Evolutionary conservation across 495 filamentous ascomycete species (phyloP).

Genomic region (Penicillium psychrofluorescens): DNA sequence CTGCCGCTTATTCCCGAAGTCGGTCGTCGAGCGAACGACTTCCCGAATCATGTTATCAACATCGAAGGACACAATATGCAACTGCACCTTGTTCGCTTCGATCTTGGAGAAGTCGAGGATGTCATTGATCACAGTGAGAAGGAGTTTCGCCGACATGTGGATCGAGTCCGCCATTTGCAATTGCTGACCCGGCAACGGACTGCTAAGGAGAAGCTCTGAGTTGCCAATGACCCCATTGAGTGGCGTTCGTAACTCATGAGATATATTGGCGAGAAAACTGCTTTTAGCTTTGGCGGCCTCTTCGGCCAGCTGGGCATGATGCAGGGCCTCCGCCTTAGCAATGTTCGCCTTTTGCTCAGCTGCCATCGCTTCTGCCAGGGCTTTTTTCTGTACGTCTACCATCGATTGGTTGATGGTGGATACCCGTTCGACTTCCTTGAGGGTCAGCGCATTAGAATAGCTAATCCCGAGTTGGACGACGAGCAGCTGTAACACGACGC

Average conservation of each 20-base stretch:
- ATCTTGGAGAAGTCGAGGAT: slow-evolving; percentile 86
- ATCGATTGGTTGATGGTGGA: slow-evolving; percentile 71
- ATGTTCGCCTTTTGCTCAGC: slow-evolving; percentile 71
- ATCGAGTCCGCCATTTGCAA: slow-evolving; percentile 79
- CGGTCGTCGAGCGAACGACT: slow-evolving; percentile 61
- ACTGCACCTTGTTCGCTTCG: slow-evolving; percentile 86
- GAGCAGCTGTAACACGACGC: slow-evolving; percentile 71
- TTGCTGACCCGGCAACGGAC: slow-evolving; percentile 65
- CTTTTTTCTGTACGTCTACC: slow-evolving; percentile 73
- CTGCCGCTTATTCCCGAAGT: slow-evolving; percentile 48
- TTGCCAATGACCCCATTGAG: slow-evolving; percentile 82
- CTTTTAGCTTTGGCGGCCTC: slow-evolving; percentile 82
- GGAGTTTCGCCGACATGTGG: slow-evolving; percentile 77
- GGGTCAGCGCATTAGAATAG: slow-evolving; percentile 71
- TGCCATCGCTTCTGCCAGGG: slow-evolving; percentile 54
- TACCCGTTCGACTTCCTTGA: slow-evolving; percentile 67
- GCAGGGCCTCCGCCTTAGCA: slow-evolving; percentile 69
- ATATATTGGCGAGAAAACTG: slow-evolving; percentile 84
- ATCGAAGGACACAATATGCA: slow-evolving; percentile 72
- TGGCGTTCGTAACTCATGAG: slow-evolving; percentile 73
- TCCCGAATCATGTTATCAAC: slow-evolving; percentile 74
- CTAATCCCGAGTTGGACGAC: slow-evolving; percentile 82
- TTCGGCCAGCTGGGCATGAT: slow-evolving; percentile 75
- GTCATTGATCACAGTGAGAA: slow-evolving; percentile 84
- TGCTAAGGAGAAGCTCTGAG: slow-evolving; percentile 72